These are phyloP conservation scores for Fusarium sp. DNA, from an alignment of 2,329 filamentous ascomycete genomes.

Conservation along the genomic window DNA sequence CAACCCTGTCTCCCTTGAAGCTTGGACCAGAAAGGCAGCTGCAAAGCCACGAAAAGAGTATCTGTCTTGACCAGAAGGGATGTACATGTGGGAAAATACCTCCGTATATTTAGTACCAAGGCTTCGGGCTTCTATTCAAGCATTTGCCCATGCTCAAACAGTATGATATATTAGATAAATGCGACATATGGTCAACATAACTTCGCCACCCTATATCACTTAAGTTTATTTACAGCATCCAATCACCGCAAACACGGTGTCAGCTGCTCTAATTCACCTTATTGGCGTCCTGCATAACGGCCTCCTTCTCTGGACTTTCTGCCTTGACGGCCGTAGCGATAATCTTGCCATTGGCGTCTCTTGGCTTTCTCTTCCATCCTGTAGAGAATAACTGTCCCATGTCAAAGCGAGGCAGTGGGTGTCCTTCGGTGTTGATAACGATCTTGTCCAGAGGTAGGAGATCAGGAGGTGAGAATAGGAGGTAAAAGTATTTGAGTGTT, in stretches of 20 bases:
- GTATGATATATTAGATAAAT: conserved; percentile 5
- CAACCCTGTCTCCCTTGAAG: conserved; percentile 1
- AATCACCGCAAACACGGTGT: background rate
- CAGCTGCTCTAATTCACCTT: conserved; percentile 9
- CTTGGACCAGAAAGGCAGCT: conserved; percentile 27
- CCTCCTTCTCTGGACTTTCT: conserved; percentile 18
- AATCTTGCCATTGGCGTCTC: conserved; percentile 57
- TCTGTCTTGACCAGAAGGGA: background rate
- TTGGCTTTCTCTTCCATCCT: conserved; percentile 78
- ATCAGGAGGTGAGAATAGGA: conserved; percentile 87
- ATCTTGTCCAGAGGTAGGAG: conserved; percentile 84
- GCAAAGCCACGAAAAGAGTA: conserved; percentile 9
- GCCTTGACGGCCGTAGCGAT: conserved; percentile 30
- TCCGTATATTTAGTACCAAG: background rate
- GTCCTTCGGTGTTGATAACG: conserved; percentile 96
- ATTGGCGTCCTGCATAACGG: conserved; percentile 11
- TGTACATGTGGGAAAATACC: background rate
- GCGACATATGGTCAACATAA: conserved; percentile 7
- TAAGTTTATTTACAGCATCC: conserved; percentile 6
- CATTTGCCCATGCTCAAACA: background rate
- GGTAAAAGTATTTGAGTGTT: conserved; percentile 96
- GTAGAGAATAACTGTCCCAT: conserved; percentile 79
- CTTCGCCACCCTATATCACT: conserved; percentile 3
- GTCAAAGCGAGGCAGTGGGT: conserved; percentile 87
- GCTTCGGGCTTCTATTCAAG: background rate